Percentiles rank a stretch among this genome's conserved stretches.
Conservation (phyloP, 345 rosid species). For the Dimocarpus longan region DNA sequence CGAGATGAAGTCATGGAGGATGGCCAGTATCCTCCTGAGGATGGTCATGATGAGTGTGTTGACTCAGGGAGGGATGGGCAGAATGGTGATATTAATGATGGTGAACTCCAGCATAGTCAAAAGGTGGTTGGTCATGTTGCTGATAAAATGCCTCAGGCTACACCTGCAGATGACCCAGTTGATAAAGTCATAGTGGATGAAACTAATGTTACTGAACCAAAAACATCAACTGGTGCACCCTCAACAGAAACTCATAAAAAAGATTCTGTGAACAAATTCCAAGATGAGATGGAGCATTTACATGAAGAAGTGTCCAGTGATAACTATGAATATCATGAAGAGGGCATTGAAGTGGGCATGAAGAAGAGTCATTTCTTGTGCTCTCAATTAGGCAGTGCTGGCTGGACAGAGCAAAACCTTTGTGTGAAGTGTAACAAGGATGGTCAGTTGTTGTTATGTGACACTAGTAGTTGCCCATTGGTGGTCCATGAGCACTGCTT, state of each 20-base stretch:
- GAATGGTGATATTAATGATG: slow-evolving; percentile 19
- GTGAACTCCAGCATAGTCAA: slow-evolving; percentile 19
- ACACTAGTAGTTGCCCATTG: slow-evolving; percentile 45
- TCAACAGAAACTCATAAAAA: slow-evolving; percentile 3
- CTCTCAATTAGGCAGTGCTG: slow-evolving; percentile 29
- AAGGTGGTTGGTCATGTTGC: slow-evolving; percentile 17
- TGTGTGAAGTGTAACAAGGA: slow-evolving; percentile 58
- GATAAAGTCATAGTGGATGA: slow-evolving; percentile 19
- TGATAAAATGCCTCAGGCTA: slow-evolving; percentile 9
- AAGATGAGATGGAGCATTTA: slow-evolving; percentile 16
- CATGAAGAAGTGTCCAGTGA: slow-evolving; percentile 31
- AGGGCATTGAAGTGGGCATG: slow-evolving; percentile 31
- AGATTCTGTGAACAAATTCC: slow-evolving; percentile 13
- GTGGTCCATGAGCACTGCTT: slow-evolving; percentile 54
- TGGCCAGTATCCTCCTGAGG: slow-evolving; percentile 20
- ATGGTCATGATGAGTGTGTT: slow-evolving; percentile 20
- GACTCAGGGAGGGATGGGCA: slow-evolving; percentile 17
- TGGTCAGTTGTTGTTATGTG: slow-evolving; percentile 50
- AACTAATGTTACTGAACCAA: slow-evolving; percentile 18
- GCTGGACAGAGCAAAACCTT: slow-evolving; percentile 39
- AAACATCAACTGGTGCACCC: slow-evolving; percentile 16
- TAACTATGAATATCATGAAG: slow-evolving; percentile 26
- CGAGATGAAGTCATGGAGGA: slow-evolving; percentile 23
- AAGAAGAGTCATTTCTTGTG: slow-evolving; percentile 43
- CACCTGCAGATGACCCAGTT: slow-evolving; percentile 1